Conservation (phyloP, 306 rosid species). For the Macrotyloma uniflorum region DNA sequence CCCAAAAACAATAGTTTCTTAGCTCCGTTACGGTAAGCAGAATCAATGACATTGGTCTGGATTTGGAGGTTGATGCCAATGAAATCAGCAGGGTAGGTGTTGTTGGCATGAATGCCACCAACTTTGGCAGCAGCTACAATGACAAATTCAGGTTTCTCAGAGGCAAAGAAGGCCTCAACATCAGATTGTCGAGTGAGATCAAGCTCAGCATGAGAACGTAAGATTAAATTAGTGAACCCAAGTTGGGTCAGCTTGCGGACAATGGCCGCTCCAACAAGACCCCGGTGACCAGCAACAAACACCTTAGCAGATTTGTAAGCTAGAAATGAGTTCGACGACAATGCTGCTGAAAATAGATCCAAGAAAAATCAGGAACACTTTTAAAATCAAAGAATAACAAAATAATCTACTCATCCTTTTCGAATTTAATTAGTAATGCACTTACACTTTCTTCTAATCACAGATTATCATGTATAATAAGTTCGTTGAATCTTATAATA, state of each 20-base stretch:
- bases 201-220: slow-evolving; percentile 75
- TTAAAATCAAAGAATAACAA: slow-evolving; percentile 20
- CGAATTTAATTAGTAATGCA: background rate
- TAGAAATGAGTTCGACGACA: slow-evolving; percentile 51
- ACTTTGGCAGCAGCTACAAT: slow-evolving; percentile 97
- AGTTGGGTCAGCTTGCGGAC: slow-evolving; percentile 70
- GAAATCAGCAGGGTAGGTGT: slow-evolving; percentile 91
- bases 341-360: slow-evolving; percentile 34
- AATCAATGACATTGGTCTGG: slow-evolving; percentile 85
- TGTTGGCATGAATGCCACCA: slow-evolving; percentile 97
- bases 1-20: slow-evolving; percentile 84
- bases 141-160: slow-evolving; percentile 73
- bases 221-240: slow-evolving; percentile 73
- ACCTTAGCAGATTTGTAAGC: slow-evolving; percentile 81
- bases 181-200: slow-evolving; percentile 86
- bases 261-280: slow-evolving; percentile 93
- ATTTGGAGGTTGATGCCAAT: slow-evolving; percentile 88
- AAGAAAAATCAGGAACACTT: background rate
- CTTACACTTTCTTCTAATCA: background rate
- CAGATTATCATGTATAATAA: background rate
- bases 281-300: slow-evolving; percentile 95
- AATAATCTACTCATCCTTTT: background rate
- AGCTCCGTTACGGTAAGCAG: slow-evolving; percentile 70
- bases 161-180: slow-evolving; percentile 84
- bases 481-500: background rate